Conservation (phyloP, 2,329 filamentous ascomycete genomes). For the Boeremia lycopersici region DNA sequence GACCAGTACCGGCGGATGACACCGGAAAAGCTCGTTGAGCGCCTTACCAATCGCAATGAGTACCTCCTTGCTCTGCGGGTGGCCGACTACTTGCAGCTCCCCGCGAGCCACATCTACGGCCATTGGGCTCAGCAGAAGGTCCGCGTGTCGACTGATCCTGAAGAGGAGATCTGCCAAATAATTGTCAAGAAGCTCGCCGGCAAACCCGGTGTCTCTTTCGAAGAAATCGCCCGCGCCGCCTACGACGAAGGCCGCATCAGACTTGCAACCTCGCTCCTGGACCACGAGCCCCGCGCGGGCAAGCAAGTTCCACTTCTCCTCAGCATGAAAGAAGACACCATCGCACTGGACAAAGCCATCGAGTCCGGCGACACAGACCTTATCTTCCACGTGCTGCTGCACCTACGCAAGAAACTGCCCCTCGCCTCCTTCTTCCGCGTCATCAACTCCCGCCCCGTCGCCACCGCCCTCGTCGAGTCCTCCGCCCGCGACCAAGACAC, state of each 20-base stretch:
- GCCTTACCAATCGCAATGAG: conserved; percentile 86
- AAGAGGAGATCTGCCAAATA: conserved; percentile 82
- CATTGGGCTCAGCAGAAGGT: conserved; percentile 98
- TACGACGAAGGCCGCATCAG: conserved; percentile 90
- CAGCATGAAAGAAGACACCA: conserved; percentile 93
- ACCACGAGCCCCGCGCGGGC: conserved; percentile 93
- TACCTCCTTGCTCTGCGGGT: conserved; percentile 89
- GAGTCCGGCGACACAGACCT: conserved; percentile 95
- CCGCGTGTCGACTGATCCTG: conserved; percentile 79
- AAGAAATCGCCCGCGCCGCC: conserved; percentile 88
- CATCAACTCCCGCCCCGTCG: conserved; percentile 83
- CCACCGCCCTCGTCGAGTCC: conserved; percentile 87
- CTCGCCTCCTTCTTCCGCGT: conserved; percentile 90
- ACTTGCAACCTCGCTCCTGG: conserved; percentile 88
- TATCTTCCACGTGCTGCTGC: conserved; percentile 84
- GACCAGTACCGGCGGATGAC: conserved; percentile 93
- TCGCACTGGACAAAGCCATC: conserved; percentile 94
- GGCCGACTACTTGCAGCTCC: conserved; percentile 82
- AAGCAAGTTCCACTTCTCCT: conserved; percentile 92
- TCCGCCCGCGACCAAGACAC: conserved; percentile 79
- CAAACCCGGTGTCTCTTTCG: conserved; percentile 93
- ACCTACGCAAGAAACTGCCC: conserved; percentile 87
- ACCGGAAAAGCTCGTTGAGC: conserved; percentile 82
- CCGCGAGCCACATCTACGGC: conserved; percentile 89
- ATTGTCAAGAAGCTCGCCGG: conserved; percentile 87